These are phyloP conservation scores for Phytophthora pini DNA, from an alignment of 352 stramenopile genomes.

Conservation along the genomic window DNA sequence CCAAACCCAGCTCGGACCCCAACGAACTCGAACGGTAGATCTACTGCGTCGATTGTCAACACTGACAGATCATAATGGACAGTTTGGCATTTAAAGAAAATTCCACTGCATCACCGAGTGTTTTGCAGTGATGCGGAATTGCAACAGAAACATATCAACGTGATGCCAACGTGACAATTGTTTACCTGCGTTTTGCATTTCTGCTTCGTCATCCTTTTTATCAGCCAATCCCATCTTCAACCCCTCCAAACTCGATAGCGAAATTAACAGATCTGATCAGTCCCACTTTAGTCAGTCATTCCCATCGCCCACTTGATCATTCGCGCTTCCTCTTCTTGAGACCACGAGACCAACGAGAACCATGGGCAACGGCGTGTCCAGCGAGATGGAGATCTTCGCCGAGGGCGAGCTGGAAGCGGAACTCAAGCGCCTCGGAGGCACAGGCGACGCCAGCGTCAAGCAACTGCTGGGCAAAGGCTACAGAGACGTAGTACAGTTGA, in stretches of 20 bases:
- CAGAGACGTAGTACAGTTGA: slow-evolving; percentile 72
- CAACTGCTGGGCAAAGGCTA: slow-evolving; percentile 79
- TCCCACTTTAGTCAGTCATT: slow-evolving; percentile 12
- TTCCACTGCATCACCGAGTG: no score
- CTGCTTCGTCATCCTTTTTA: slow-evolving; percentile 6
- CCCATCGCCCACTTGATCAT: slow-evolving; percentile 2
- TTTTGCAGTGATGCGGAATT: no score
- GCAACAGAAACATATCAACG: background rate
- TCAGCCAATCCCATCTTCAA: background rate
- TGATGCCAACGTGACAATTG: slow-evolving; percentile 5
- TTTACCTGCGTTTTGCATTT: background rate
- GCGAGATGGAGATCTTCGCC: slow-evolving; percentile 84
- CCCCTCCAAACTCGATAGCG: slow-evolving; percentile 1
- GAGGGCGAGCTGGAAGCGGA: slow-evolving; percentile 81
- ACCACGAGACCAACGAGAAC: background rate
- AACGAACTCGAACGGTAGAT: background rate
- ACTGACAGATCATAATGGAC: no score
- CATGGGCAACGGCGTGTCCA: slow-evolving; percentile 81
- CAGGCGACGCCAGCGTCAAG: slow-evolving; percentile 75
- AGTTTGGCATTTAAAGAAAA: no score
- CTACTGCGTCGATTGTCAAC: background rate
- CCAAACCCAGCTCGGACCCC: background rate
- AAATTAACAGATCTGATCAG: slow-evolving; percentile 4
- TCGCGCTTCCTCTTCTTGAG: background rate
- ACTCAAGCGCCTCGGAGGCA: slow-evolving; percentile 66